Conservation (phyloP, 73 alveolate genomes). For the Stentor coeruleus region DNA sequence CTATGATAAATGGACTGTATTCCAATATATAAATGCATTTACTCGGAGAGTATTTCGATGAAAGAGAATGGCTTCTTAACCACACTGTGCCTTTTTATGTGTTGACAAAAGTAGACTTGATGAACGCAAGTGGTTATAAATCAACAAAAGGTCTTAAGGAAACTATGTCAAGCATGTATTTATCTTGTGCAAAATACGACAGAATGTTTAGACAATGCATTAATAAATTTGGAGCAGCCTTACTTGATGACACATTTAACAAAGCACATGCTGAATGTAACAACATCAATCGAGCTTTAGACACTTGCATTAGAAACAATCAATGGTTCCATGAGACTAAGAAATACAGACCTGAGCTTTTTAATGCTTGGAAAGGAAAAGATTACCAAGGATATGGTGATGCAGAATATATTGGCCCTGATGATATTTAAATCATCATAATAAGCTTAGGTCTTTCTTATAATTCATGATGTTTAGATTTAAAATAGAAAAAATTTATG, state of each 20-base stretch:
- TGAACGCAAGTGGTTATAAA: not conserved
- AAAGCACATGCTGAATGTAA: conserved; percentile 18
- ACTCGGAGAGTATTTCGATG: conserved; percentile 31
- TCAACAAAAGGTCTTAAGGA: conserved; percentile 21
- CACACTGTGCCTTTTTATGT: not conserved
- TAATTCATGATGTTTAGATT: not conserved
- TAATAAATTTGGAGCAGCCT: conserved; percentile 23
- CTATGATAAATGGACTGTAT: too few species aligned
- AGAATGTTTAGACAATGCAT: conserved; percentile 27
- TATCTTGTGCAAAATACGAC: conserved; percentile 22
- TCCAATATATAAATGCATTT: conserved; percentile 9
- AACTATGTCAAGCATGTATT: conserved; percentile 19
- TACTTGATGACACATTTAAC: not conserved
- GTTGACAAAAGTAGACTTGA: not conserved
- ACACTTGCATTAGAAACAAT: not conserved
- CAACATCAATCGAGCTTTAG: not conserved
- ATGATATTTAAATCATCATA: conserved; percentile 3
- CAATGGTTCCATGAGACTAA: conserved; percentile 29
- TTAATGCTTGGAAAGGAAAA: conserved; percentile 20
- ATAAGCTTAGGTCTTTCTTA: too few species aligned
- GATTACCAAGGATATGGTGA: conserved; percentile 13
- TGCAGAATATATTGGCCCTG: not conserved
- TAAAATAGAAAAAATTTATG: too few species aligned
- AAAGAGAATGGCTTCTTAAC: conserved; percentile 26
- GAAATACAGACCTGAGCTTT: conserved; percentile 20